A percentile compares a stretch with the other conserved stretches of the same genome.
phyloP scores from a whole-genome alignment of 768 basidiomycete species.

The Coprinopsis marcescibilis region DNA sequence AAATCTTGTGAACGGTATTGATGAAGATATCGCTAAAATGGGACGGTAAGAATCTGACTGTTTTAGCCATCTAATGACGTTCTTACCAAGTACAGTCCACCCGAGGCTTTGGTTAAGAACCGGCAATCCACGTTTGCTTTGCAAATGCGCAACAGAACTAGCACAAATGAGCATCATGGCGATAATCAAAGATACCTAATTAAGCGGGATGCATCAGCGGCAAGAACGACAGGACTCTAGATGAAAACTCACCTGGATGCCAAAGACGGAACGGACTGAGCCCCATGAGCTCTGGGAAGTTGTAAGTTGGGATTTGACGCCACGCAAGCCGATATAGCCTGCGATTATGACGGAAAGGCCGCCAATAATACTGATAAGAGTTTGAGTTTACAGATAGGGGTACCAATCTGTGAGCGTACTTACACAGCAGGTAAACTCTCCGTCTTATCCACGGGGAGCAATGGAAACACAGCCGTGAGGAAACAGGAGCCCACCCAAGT shows the following conservation, averaged over 20 bases:
- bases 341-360: slow-evolving; percentile 38
- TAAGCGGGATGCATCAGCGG: background rate
- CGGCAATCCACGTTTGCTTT: slow-evolving; percentile 64
- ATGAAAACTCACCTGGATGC: background rate
- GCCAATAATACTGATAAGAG: slow-evolving; percentile 23
- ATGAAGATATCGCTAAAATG: slow-evolving; percentile 40
- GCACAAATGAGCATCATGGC: slow-evolving; percentile 48
- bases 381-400: slow-evolving; percentile 1
- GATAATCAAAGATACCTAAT: slow-evolving; percentile 39
- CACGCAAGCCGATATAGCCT: slow-evolving; percentile 20
- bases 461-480: slow-evolving; percentile 59
- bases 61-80: background rate
- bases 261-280: background rate
- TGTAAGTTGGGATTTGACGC: no score
- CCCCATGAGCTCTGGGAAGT: slow-evolving; percentile 15
- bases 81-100: slow-evolving; percentile 61
- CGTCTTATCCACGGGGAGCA: slow-evolving; percentile 65
- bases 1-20: slow-evolving; percentile 42
- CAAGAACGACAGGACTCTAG: slow-evolving; percentile 1
- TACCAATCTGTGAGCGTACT: slow-evolving; percentile 18
- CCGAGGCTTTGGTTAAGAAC: slow-evolving; percentile 50
- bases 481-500: slow-evolving; percentile 49
- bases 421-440: slow-evolving; percentile 61
- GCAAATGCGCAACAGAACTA: slow-evolving; percentile 54
- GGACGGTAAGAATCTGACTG: no score